These are phyloP conservation scores for Nakazawaea wyomingensis DNA, from an alignment of 805 yeast genomes.

Conservation along the genomic window DNA sequence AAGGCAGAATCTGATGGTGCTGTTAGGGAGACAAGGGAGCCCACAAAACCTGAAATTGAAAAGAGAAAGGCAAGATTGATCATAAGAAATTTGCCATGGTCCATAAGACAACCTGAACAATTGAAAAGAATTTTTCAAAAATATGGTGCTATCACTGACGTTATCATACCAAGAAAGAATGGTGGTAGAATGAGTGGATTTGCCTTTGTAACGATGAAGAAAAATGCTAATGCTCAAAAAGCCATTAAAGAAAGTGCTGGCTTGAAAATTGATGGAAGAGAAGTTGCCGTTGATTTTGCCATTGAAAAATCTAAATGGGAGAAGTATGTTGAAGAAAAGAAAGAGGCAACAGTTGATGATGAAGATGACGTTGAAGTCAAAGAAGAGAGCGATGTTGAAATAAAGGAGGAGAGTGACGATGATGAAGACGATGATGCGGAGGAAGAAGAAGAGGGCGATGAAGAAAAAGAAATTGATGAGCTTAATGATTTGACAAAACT, in stretches of 20 bases:
- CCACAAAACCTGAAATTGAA: constrained; percentile 37
- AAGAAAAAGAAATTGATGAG: constrained; percentile 21
- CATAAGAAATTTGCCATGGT: constrained; percentile 94
- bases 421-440: constrained; percentile 25
- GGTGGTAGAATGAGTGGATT: constrained; percentile 93
- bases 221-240: constrained; percentile 65
- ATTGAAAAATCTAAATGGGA: constrained; percentile 85
- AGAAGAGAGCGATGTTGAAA: constrained; percentile 23
- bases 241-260: constrained; percentile 77
- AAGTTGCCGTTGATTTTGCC: constrained; percentile 92
- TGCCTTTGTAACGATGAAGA: constrained; percentile 90
- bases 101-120: constrained; percentile 71
- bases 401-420: too few relatives aligned
- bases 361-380: constrained; percentile 31
- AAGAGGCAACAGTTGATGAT: constrained; percentile 31
- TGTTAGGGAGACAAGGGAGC: constrained; percentile 13
- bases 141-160: constrained; percentile 85
- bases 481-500: constrained; percentile 20
- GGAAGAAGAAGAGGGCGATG: constrained; percentile 23
- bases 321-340: constrained; percentile 40
- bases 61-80: constrained; percentile 84
- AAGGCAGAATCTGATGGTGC: constrained; percentile 24
- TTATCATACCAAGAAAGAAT: constrained; percentile 78
- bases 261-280: constrained; percentile 80
- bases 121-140: constrained; percentile 65